Evolutionary conservation across 2,329 filamentous ascomycete genomes (phyloP).

Genomic region (Phymatotrichopsis omnivora): DNA sequence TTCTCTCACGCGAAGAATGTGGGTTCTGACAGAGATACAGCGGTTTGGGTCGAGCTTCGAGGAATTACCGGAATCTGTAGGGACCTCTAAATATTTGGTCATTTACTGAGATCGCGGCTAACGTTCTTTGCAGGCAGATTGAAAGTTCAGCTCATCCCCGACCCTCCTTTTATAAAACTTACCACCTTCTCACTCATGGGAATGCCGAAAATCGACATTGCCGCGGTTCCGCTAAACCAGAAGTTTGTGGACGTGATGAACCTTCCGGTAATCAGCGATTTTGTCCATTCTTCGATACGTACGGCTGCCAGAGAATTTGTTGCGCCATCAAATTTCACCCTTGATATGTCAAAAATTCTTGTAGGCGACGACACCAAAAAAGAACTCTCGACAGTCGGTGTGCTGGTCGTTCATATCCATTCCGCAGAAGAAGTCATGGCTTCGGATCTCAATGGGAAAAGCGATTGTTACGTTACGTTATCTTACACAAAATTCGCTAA

Average conservation of each 20-base stretch:
- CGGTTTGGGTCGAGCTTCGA: conserved; percentile 65
- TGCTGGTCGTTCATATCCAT: conserved; percentile 57
- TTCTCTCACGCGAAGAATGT: not conserved
- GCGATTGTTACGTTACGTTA: conserved; percentile 61
- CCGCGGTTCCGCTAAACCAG: conserved; percentile 59
- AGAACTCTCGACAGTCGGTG: conserved; percentile 54
- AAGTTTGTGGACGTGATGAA: conserved; percentile 65
- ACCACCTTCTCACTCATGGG: conserved; percentile 66
- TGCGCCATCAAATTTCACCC: conserved; percentile 61
- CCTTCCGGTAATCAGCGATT: conserved; percentile 61
- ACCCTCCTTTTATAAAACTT: conserved; percentile 66
- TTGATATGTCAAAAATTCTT: conserved; percentile 68
- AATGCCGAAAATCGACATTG: conserved; percentile 61
- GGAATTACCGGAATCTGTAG: conserved; percentile 54
- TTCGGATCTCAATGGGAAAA: conserved; percentile 44
- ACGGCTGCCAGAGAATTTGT: conserved; percentile 66
- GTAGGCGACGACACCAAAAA: conserved; percentile 71
- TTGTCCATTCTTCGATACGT: conserved; percentile 64
- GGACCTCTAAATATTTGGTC: too few species aligned
- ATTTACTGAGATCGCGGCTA: too few species aligned
- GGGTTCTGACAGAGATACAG: conserved; percentile 36
- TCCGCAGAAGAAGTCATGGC: conserved; percentile 60
- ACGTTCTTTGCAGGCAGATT: conserved; percentile 41
- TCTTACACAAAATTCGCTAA: conserved; percentile 72
- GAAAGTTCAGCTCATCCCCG: conserved; percentile 61